Evolutionary conservation across 2,329 filamentous ascomycete genomes (phyloP).

Genomic region (Aspergillus sp.): DNA sequence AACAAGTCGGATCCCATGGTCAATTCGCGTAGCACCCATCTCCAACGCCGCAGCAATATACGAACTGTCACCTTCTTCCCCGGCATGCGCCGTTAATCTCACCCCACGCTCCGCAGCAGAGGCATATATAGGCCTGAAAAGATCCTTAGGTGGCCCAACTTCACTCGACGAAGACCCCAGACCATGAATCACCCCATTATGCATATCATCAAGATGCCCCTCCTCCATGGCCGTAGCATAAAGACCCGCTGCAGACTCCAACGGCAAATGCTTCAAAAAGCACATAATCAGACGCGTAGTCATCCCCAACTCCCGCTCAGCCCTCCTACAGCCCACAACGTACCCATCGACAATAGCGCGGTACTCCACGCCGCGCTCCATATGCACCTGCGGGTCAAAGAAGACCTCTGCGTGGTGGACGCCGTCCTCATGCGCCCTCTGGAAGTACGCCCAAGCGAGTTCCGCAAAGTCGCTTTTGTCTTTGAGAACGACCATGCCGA

Average conservation of each 20-base stretch:
- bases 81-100: slow-evolving; percentile 69
- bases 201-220: slow-evolving; percentile 38
- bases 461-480: slow-evolving; percentile 68
- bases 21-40: slow-evolving; percentile 66
- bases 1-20: slow-evolving; percentile 69
- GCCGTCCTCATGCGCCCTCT: slow-evolving; percentile 61
- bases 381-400: slow-evolving; percentile 78
- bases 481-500: slow-evolving; percentile 69
- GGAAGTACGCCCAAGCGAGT: slow-evolving; percentile 71
- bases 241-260: slow-evolving; percentile 52
- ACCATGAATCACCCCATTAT: slow-evolving; percentile 56
- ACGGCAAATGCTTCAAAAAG: slow-evolving; percentile 69
- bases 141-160: slow-evolving; percentile 54
- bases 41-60: slow-evolving; percentile 67
- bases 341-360: slow-evolving; percentile 66
- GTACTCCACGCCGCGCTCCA: slow-evolving; percentile 62
- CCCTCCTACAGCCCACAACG: slow-evolving; percentile 58
- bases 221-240: slow-evolving; percentile 34
- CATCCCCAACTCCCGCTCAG: slow-evolving; percentile 63
- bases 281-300: slow-evolving; percentile 69
- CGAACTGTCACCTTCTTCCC: slow-evolving; percentile 69
- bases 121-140: slow-evolving; percentile 63
- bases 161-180: slow-evolving; percentile 69
- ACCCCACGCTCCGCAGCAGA: slow-evolving; percentile 55
- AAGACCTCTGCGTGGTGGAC: slow-evolving; percentile 75